A percentile compares a stretch with the other conserved stretches of the same genome.
Conservation (phyloP, 1,284 basidiomycete species). For the Termitomyces sp. region DNA sequence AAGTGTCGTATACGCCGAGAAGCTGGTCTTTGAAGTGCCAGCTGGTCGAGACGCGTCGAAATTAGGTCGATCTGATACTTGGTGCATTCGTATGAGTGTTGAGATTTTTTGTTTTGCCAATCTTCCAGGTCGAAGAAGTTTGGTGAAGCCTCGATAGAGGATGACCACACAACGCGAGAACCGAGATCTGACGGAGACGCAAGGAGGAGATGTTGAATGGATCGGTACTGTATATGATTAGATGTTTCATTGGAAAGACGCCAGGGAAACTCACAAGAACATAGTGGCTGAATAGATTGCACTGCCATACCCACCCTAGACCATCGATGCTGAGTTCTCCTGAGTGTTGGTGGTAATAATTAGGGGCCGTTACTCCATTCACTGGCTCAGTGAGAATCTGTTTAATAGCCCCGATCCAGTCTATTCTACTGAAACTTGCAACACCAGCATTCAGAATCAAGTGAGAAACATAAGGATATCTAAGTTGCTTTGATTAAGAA, state of each 20-base stretch:
- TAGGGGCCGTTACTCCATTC: constrained; percentile 50
- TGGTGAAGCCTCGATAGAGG: constrained; percentile 64
- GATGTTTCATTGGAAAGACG: neutral
- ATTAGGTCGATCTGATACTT: constrained; percentile 84
- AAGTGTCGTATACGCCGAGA: constrained; percentile 52
- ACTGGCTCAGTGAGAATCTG: constrained; percentile 50
- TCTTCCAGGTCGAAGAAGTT: constrained; percentile 57
- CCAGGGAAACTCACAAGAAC: constrained; percentile 53
- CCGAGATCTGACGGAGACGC: constrained; percentile 35
- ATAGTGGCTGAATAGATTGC: constrained; percentile 83
- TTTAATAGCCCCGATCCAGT: constrained; percentile 45
- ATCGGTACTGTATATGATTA: constrained; percentile 43
- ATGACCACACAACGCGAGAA: constrained; percentile 77
- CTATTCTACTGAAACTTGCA: constrained; percentile 55
- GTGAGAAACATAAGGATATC: constrained; percentile 80
- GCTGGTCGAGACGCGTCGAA: constrained; percentile 51
- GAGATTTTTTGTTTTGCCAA: constrained; percentile 64
- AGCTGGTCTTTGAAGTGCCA: constrained; percentile 24
- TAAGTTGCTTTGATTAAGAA: constrained; percentile 28
- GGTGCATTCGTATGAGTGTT: constrained; percentile 64
- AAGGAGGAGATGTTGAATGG: constrained; percentile 46
- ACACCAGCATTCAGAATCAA: constrained; percentile 82
- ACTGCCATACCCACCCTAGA: constrained; percentile 81
- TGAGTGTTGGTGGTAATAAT: constrained; percentile 54
- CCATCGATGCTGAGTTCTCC: constrained; percentile 68